Base-by-base conservation (phyloP, 768 basidiomycete genomes). In the Cantharellus anzutake region DNA sequence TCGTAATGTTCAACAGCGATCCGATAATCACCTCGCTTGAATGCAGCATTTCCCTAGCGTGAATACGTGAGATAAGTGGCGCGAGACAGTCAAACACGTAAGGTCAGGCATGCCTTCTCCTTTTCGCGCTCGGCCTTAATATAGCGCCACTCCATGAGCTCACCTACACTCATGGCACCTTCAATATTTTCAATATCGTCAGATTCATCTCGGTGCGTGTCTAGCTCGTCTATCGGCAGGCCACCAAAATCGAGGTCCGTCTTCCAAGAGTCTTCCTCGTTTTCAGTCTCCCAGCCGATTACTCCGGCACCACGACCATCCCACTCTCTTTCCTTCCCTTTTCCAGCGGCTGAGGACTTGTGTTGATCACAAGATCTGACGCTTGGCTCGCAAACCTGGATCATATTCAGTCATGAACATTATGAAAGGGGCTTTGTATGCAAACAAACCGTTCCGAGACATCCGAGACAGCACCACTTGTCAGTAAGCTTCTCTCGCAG, bases 251-350 rank as follows among this genome's bases (percentile, higher is more conserved):
- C 83, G 4, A 86, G 70, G 58, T 81, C 80, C 39, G 81, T 69
- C 60, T 82, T 82, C 84, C 84, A 86, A 4, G 83, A 75, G 63
- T 86, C 84, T 62, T 86, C 84, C 63, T 86, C 84, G 52, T 83
- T 81, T 61, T 78, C 77, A 5, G 82, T 83, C 64, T 80, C 82
- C 84, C 84, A 86, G 1, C 82, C 83, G 65, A 73, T 76, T 2
- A 86, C 74, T 2, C 84, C 83, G 58, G 61, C 62, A 64, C 84
- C 84, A 63, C 84, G 73, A 3, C 83, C 83, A 63, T 86, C 84
- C 84, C 84, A 86, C 65, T 85, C 84, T 53, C 80, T 71, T 65
- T 81, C 79, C 66, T 86, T 86, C 44, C 44, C 44, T 48, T 48
- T 48, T 3, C 84, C 84, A 0, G 75, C 69, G 42, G 81, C 67